Percentiles rank a stretch among this genome's conserved stretches.
Evolutionary conservation across 1,284 basidiomycete species (phyloP).

Genomic region (Trametes pubescens): DNA sequence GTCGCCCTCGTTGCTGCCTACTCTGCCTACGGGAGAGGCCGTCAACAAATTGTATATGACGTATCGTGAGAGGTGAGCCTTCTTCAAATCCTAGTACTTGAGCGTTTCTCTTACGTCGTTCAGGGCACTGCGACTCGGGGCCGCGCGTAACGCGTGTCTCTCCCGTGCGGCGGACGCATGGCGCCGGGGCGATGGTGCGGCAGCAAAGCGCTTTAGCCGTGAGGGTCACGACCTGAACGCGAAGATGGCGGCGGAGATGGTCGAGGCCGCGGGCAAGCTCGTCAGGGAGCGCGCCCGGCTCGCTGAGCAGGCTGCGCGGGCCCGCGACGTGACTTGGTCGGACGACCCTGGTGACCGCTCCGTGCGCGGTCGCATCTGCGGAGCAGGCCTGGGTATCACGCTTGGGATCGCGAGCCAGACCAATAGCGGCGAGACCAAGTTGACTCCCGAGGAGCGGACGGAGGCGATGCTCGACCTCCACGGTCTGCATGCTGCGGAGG

Average conservation of each 20-base stretch:
- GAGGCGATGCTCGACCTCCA: slow-evolving; percentile 87
- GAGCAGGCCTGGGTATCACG: slow-evolving; percentile 83
- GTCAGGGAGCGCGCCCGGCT: slow-evolving; percentile 83
- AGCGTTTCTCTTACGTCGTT: slow-evolving; percentile 1
- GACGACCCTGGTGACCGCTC: slow-evolving; percentile 86
- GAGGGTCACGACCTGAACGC: slow-evolving; percentile 94
- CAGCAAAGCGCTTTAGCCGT: slow-evolving; percentile 91
- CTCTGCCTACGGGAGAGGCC: slow-evolving; percentile 83
- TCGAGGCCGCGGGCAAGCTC: slow-evolving; percentile 78
- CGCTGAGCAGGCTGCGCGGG: slow-evolving; percentile 78
- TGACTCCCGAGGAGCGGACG: slow-evolving; percentile 82
- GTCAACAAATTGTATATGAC: slow-evolving; percentile 87
- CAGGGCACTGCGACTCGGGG: slow-evolving; percentile 87
- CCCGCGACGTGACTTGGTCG: slow-evolving; percentile 76
- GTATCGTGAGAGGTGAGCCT: slow-evolving; percentile 67
- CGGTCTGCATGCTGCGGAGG: slow-evolving; percentile 91
- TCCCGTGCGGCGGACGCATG: slow-evolving; percentile 95
- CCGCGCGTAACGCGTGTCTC: slow-evolving; percentile 94
- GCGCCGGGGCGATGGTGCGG: slow-evolving; percentile 92
- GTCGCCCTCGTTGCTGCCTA: slow-evolving; percentile 86
- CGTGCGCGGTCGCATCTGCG: slow-evolving; percentile 79
- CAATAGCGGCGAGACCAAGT: slow-evolving; percentile 57
- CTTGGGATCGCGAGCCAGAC: slow-evolving; percentile 81
- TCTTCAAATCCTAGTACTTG: too few species aligned
- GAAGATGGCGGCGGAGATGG: slow-evolving; percentile 88